Conservation (phyloP, 1,284 basidiomycete genomes). For the Austropuccinia psidii region DNA sequence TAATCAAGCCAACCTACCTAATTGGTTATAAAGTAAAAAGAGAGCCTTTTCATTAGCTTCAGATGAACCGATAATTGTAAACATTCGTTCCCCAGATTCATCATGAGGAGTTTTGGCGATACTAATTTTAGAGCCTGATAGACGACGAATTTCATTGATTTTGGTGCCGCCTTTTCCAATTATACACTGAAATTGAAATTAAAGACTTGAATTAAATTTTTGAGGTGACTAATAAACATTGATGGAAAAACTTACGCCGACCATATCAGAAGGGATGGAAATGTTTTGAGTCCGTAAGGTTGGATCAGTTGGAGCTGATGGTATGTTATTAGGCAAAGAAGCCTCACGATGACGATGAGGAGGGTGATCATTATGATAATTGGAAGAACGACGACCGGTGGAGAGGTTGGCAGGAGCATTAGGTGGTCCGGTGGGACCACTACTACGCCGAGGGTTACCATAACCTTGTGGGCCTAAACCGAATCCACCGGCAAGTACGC, state of each 20-base stretch:
- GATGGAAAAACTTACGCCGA: constrained; percentile 55
- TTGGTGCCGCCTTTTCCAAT: constrained; percentile 88
- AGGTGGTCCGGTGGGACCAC: constrained; percentile 32
- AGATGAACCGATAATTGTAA: constrained; percentile 75
- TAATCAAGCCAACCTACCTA: constrained; percentile 12
- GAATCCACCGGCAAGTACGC: constrained; percentile 52
- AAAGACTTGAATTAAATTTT: constrained; percentile 11
- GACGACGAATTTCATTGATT: constrained; percentile 95
- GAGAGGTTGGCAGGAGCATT: constrained; percentile 36
- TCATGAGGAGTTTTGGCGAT: constrained; percentile 98
- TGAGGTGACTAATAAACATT: not conserved
- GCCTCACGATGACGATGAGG: constrained; percentile 31
- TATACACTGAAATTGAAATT: constrained; percentile 47
- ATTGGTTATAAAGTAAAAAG: constrained; percentile 90
- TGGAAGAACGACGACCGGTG: constrained; percentile 39
- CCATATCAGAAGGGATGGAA: constrained; percentile 98
- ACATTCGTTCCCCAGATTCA: constrained; percentile 97
- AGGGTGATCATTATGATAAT: constrained; percentile 39
- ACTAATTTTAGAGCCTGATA: constrained; percentile 91
- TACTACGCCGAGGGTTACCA: constrained; percentile 41
- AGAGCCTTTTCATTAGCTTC: constrained; percentile 69
- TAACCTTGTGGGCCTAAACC: constrained; percentile 38
- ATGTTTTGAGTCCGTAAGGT: constrained; percentile 97
- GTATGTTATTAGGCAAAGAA: constrained; percentile 53
- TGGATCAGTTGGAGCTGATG: constrained; percentile 50